A percentile compares a stretch with the other conserved stretches of the same genome.
Conservation (phyloP, 1,284 basidiomycete genomes). For the Fomitiporia mediterranea region DNA sequence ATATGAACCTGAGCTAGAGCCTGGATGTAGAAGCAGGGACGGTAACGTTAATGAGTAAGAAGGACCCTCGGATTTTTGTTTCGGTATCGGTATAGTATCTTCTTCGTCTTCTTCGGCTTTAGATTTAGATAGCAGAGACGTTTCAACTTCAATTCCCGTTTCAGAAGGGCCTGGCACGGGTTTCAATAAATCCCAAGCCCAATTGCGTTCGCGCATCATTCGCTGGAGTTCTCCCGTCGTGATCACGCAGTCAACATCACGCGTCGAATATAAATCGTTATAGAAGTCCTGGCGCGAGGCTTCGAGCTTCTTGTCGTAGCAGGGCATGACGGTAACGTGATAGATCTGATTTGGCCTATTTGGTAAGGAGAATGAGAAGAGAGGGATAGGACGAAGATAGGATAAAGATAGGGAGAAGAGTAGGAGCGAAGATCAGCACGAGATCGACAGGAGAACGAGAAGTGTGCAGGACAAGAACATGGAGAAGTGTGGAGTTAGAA, state of each 20-base stretch:
- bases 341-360: slow-evolving; percentile 80
- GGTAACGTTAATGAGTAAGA: too few species aligned
- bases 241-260: slow-evolving; percentile 96
- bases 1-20: slow-evolving; percentile 93
- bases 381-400: too few species aligned
- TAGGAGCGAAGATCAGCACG: slow-evolving; percentile 4
- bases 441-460: neutral
- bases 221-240: slow-evolving; percentile 94
- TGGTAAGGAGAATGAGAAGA: neutral
- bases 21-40: slow-evolving; percentile 72
- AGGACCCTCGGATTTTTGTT: too few species aligned
- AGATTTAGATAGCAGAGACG: neutral
- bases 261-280: slow-evolving; percentile 69
- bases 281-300: slow-evolving; percentile 92
- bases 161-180: slow-evolving; percentile 51
- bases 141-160: too few species aligned
- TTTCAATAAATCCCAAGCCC: slow-evolving; percentile 74
- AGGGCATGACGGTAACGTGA: slow-evolving; percentile 98
- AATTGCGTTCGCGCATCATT: slow-evolving; percentile 78
- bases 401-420: too few species aligned
- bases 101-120: neutral
- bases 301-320: slow-evolving; percentile 99
- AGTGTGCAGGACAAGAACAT: neutral
- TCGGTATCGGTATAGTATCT: neutral
- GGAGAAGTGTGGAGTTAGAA: neutral